These are phyloP conservation scores for Pseudogymnoascus sp. DNA, from an alignment of 2,329 filamentous ascomycete species.

Conservation along the genomic window DNA sequence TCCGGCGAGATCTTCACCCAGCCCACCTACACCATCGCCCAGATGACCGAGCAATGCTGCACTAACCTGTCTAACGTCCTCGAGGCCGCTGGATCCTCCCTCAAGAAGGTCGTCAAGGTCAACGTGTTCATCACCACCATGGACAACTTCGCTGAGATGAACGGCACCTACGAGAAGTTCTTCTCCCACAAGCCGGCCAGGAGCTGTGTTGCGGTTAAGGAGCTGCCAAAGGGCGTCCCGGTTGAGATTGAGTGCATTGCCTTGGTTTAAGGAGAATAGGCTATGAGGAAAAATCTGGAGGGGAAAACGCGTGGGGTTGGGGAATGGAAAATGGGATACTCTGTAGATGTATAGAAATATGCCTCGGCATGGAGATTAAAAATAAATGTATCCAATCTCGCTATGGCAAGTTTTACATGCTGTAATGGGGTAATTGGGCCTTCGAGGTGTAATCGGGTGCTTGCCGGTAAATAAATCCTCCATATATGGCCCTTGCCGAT, in stretches of 20 bases:
- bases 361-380: background rate
- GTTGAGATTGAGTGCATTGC: conserved; percentile 92
- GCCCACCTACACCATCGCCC: conserved; percentile 51
- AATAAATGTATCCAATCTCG: background rate
- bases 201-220: conserved; percentile 85
- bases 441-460: background rate
- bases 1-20: conserved; percentile 26
- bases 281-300: too few species aligned
- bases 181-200: conserved; percentile 81
- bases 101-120: conserved; percentile 83
- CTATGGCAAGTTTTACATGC: background rate
- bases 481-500: background rate
- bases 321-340: background rate
- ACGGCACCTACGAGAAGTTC: conserved; percentile 74
- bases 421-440: background rate
- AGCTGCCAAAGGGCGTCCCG: conserved; percentile 77
- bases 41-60: conserved; percentile 59
- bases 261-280: conserved; percentile 39
- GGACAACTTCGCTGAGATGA: conserved; percentile 79
- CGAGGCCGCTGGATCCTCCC: conserved; percentile 66
- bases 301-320: background rate
- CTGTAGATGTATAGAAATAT: background rate
- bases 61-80: conserved; percentile 82
- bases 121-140: conserved; percentile 88
- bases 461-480: background rate